Percentiles rank a stretch among this genome's conserved stretches.
Conservation (phyloP, 169 alveolate genomes). For the Eimeria necatrix region DNA sequence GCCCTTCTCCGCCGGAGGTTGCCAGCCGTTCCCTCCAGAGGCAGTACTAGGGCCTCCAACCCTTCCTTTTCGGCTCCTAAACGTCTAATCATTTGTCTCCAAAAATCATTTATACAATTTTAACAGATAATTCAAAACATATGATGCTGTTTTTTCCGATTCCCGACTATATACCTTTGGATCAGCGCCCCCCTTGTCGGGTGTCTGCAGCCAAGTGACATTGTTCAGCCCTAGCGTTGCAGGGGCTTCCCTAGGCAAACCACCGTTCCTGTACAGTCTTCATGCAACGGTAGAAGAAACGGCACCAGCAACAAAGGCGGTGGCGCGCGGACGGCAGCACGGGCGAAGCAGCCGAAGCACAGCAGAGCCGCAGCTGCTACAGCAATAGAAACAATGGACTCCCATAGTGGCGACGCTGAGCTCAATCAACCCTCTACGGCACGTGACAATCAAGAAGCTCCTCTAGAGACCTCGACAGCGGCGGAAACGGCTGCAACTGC, state of each 20-base stretch:
- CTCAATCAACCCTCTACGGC: too few relatives aligned
- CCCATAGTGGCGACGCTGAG: background rate
- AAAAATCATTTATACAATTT: too few relatives aligned
- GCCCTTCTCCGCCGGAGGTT: too few relatives aligned
- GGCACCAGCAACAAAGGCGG: background rate
- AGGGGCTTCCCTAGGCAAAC: too few relatives aligned
- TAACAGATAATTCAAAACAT: too few relatives aligned
- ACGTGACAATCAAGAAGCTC: too few relatives aligned
- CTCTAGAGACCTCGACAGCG: background rate
- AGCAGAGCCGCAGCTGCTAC: conserved; percentile 8
- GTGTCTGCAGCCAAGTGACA: background rate
- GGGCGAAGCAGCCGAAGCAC: conserved; percentile 14
- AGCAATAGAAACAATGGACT: conserved; percentile 20
- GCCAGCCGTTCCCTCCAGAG: too few relatives aligned
- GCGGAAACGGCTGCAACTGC: background rate
- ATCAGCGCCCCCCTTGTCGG: background rate
- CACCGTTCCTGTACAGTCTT: background rate
- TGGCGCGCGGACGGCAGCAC: background rate
- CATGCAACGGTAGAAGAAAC: background rate
- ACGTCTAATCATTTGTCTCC: too few relatives aligned
- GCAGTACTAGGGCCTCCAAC: too few relatives aligned
- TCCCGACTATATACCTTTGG: background rate
- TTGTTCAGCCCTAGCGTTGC: background rate
- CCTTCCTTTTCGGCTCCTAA: too few relatives aligned
- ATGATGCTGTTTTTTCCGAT: too few relatives aligned